phyloP scores from a whole-genome alignment of 257 asterid species.

The Nicotiana attenuata region DNA sequence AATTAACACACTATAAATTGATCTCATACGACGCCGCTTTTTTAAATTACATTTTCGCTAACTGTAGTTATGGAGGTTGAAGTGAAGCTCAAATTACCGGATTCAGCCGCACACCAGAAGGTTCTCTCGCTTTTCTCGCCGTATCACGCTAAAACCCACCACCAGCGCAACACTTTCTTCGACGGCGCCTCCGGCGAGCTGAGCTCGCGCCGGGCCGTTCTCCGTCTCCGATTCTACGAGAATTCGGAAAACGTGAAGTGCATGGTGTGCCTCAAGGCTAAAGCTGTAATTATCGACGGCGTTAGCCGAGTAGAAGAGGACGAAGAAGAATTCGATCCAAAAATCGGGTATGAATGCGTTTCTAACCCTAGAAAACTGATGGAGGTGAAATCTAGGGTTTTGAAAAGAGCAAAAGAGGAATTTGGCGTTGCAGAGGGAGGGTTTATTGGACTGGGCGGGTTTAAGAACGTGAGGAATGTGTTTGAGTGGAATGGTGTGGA shows the following conservation, averaged over 20 bases:
- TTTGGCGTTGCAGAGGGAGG: slow-evolving; percentile 49
- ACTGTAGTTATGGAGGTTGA: slow-evolving; percentile 57
- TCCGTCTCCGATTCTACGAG: slow-evolving; percentile 89
- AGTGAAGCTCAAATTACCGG: slow-evolving; percentile 75
- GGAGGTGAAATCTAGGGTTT: slow-evolving; percentile 54
- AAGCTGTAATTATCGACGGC: slow-evolving; percentile 67
- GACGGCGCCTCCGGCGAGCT: slow-evolving; percentile 69
- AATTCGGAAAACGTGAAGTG: slow-evolving; percentile 48
- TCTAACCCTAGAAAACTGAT: slow-evolving; percentile 42
- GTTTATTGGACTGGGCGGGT: slow-evolving; percentile 75
- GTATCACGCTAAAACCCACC: slow-evolving; percentile 52
- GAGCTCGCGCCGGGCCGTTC: slow-evolving; percentile 55
- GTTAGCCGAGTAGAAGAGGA: slow-evolving; percentile 90
- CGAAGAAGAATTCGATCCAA: slow-evolving; percentile 74
- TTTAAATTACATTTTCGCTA: too few species aligned
- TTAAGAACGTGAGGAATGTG: slow-evolving; percentile 73
- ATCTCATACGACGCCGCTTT: neutral
- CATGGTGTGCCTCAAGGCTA: slow-evolving; percentile 67
- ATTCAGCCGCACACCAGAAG: slow-evolving; percentile 48
- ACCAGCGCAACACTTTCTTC: slow-evolving; percentile 78
- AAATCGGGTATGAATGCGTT: slow-evolving; percentile 49
- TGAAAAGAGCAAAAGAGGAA: slow-evolving; percentile 69
- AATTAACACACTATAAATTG: too few species aligned
- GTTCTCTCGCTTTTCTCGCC: slow-evolving; percentile 54
- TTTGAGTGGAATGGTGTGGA: slow-evolving; percentile 73